Evolutionary conservation across 176 grass and related monocot genomes (phyloP).

Genomic region (Canna indica): DNA sequence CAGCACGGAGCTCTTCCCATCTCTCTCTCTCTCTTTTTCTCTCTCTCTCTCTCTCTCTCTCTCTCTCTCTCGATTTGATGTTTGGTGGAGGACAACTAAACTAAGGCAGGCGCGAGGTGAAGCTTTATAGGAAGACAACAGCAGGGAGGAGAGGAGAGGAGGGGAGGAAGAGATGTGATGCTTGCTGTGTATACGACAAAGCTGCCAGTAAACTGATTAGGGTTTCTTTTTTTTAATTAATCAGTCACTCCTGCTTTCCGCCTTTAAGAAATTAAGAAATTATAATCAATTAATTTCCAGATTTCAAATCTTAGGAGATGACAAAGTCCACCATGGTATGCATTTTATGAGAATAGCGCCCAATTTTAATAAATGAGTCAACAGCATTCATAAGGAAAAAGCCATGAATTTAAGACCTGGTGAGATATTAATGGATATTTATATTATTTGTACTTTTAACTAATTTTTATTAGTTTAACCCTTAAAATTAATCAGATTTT

Average conservation of each 20-base stretch:
- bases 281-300: neutral
- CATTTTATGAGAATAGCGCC: neutral
- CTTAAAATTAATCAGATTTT: too few species aligned
- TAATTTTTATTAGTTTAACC: too few species aligned
- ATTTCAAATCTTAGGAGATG: neutral
- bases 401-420: too few species aligned
- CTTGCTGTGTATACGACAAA: neutral
- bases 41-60: neutral
- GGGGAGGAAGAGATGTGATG: neutral
- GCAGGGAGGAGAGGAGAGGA: neutral
- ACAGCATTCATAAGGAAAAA: too few species aligned
- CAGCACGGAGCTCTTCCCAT: slow-evolving; percentile 11
- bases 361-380: neutral
- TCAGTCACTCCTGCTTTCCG: neutral
- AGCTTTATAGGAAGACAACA: slow-evolving; percentile 8
- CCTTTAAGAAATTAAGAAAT: neutral
- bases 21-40: neutral
- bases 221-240: neutral
- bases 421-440: too few species aligned
- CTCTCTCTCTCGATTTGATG: neutral
- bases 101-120: neutral
- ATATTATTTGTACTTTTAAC: too few species aligned
- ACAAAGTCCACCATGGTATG: neutral
- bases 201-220: slow-evolving; percentile 5
- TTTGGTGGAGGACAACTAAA: slow-evolving; percentile 1